Evolutionary conservation across 306 rosid genomes (phyloP).

Genomic region (cucumber (Cucumis sativus)): Cucumber_9930_V3 NC_026660.2:12873501-12874000

Average conservation of each 20-base stretch:
- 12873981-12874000: background rate
- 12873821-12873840: background rate
- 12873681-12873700: background rate
- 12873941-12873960: background rate
- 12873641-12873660: background rate
- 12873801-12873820: background rate
- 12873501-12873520: slow-evolving; percentile 65
- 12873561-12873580: background rate
- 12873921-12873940: background rate
- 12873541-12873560: background rate
- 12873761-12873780: background rate
- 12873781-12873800: background rate
- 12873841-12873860: background rate
- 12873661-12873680: background rate
- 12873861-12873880: background rate
- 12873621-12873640: background rate
- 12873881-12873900: background rate
- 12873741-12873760: background rate
- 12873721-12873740: background rate
- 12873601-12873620: background rate
- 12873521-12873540: slow-evolving; percentile 98
- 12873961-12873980: background rate
- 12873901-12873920: background rate
- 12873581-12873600: background rate
- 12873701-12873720: background rate